These are phyloP conservation scores for Lachancea thermotolerans DNA, from an alignment of 805 yeast genomes.

Conservation along the genomic window DNA sequence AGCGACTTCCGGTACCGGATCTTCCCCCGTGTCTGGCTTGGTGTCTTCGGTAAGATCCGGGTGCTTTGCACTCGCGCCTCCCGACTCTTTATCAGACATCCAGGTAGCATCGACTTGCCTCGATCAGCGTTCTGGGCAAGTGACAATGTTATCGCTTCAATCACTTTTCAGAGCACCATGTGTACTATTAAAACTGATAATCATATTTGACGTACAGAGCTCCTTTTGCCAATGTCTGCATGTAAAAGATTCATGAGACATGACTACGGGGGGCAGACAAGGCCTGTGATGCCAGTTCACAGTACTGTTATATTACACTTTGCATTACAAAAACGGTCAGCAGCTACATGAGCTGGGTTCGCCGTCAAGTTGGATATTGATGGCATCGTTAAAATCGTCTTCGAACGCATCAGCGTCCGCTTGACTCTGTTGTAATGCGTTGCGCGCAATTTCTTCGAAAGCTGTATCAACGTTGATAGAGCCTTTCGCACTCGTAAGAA, in stretches of 20 bases:
- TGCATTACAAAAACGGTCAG: slow-evolving; percentile 23
- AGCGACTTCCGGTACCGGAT: slow-evolving; percentile 15
- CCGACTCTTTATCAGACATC: slow-evolving; percentile 8
- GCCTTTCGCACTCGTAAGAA: slow-evolving; percentile 97
- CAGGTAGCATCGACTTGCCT: slow-evolving; percentile 7
- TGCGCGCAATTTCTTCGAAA: slow-evolving; percentile 90
- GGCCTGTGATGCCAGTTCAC: background rate
- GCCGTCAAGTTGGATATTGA: slow-evolving; percentile 85
- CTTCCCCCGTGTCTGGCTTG: background rate
- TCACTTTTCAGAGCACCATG: background rate
- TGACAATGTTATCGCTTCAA: background rate
- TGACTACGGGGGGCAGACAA: too few species aligned
- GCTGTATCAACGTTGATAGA: slow-evolving; percentile 93
- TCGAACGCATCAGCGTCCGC: slow-evolving; percentile 68
- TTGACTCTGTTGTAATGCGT: slow-evolving; percentile 86
- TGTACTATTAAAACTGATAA: background rate
- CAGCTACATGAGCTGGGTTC: slow-evolving; percentile 75
- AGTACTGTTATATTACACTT: slow-evolving; percentile 2
- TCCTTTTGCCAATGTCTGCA: background rate
- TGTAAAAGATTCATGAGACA: too few species aligned
- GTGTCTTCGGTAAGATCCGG: background rate
- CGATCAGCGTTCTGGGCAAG: background rate
- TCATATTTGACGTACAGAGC: background rate
- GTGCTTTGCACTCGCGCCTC: slow-evolving; percentile 3
- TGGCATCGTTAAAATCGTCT: slow-evolving; percentile 94